Evolutionary conservation across 257 asterid genomes (phyloP).

Genomic region (Solanum chilense): DNA sequence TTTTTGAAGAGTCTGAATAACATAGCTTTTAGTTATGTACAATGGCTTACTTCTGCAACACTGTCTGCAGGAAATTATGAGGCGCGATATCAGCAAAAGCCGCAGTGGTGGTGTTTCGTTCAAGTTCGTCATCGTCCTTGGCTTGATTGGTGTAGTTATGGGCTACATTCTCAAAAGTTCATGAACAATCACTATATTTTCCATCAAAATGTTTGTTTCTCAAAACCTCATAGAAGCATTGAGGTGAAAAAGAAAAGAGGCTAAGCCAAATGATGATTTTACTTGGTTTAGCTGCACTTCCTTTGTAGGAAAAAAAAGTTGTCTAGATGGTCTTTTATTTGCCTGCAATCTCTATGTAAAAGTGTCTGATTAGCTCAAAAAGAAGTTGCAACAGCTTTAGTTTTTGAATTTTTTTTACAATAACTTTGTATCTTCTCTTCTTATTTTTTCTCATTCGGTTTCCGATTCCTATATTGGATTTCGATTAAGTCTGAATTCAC

Average conservation of each 20-base stretch:
- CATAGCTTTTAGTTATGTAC: not conserved
- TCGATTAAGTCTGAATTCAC: too few relatives aligned
- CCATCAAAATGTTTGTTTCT: not conserved
- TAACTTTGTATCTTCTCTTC: not conserved
- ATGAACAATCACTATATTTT: conserved; percentile 13
- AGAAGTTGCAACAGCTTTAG: not conserved
- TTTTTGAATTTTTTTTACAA: not conserved
- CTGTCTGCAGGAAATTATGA: conserved; percentile 4
- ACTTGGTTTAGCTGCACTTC: not conserved
- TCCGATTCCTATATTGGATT: too few relatives aligned
- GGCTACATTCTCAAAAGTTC: conserved; percentile 23
- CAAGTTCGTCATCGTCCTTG: conserved; percentile 6
- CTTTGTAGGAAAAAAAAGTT: not conserved
- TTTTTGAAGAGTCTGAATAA: not conserved
- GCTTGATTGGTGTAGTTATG: conserved; percentile 15
- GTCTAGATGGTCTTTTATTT: not conserved
- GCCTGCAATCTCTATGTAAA: not conserved
- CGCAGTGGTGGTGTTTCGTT: conserved; percentile 8
- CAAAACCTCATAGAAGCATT: not conserved
- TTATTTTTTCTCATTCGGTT: not conserved
- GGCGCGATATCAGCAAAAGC: not conserved
- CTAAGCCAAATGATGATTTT: not conserved
- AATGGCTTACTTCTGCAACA: not conserved
- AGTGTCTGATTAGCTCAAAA: not conserved
- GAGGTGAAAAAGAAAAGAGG: not conserved